Percentiles rank a stretch among this genome's conserved stretches.
These are phyloP conservation scores for Calonectria hongkongensis DNA, from an alignment of 2,329 filamentous ascomycete genomes.

Conservation along the genomic window DNA sequence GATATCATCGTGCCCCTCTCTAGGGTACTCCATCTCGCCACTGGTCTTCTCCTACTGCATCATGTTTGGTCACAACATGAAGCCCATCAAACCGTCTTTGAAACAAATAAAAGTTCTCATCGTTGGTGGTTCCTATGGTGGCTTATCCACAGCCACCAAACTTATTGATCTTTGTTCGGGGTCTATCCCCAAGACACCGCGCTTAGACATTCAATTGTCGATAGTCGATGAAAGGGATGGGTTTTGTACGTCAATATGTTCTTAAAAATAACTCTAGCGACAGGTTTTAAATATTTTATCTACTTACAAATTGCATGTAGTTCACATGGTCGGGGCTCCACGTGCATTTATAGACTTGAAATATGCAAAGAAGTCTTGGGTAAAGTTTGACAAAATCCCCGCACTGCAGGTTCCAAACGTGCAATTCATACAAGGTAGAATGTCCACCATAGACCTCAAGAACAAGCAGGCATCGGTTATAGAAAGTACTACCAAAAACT, in stretches of 20 bases:
- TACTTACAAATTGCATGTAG: conserved; percentile 61
- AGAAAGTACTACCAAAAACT: conserved; percentile 65
- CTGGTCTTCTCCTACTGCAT: neutral
- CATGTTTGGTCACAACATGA: neutral
- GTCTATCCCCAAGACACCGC: conserved; percentile 64
- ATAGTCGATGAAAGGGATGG: conserved; percentile 87
- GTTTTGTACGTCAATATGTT: conserved; percentile 76
- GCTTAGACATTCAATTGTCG: conserved; percentile 79
- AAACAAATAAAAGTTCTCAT: conserved; percentile 70
- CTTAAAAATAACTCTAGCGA: conserved; percentile 26
- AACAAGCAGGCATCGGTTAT: conserved; percentile 75
- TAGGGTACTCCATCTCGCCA: neutral
- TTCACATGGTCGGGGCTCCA: conserved; percentile 85
- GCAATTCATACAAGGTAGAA: conserved; percentile 78
- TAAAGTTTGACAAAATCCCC: conserved; percentile 79
- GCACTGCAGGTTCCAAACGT: conserved; percentile 78
- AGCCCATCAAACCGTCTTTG: neutral
- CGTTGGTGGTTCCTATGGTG: conserved; percentile 82
- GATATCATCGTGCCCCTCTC: no score
- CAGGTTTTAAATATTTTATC: neutral
- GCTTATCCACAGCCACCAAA: conserved; percentile 79
- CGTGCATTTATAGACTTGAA: conserved; percentile 79
- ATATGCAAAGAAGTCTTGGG: conserved; percentile 82
- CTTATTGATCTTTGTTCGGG: conserved; percentile 79
- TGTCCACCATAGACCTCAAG: conserved; percentile 75